Evolutionary conservation across 495 filamentous ascomycete species (phyloP), one percentile per base, ranked within the genome.

Genomic region (Jackrogersella multiformis): DNA sequence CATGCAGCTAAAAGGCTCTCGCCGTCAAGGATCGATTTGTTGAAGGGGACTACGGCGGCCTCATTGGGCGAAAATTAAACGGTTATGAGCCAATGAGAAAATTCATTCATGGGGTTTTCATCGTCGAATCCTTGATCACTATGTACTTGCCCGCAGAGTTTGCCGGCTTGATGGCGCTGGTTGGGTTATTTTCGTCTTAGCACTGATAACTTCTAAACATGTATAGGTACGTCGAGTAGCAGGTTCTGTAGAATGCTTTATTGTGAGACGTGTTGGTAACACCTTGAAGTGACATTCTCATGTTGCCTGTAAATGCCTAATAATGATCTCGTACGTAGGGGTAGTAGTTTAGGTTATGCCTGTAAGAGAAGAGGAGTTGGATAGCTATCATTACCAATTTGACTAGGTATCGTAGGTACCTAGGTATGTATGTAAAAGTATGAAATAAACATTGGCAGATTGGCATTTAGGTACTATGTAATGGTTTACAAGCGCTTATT

Each of bases 31-130:
- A 34, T 55, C 16, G 18, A 30, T 56, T 53, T 53, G 38, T 56
- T 26, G 45, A 30, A 53, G 44, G 24, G 9, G 20, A 16, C 6
- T 1, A 21, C 9, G 41, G 23, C 39, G 48, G 34, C 21, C 45
- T 63, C 54, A 71, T 71, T 71, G 68, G 68, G 36, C 21, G 13
- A 56, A 64, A 71, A 71, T 35, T 48, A 3, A 44, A 48, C n/a
- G 53, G 28, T 62, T 21, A 54, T 3, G 0, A 45, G 20, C 68
- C 68, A 71, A 71, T 71, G 26, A 70, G 39, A 70, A 70, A 70
- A 66, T 62, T 66, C 45, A 32, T 21, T 23, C 23, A 32, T 36
- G 13, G n/a, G 55, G n/a, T 32, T 56, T 68, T 69, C 59, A 45
- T 56, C 51, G 20, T 57, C 45, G 30, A 65, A 68, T 61, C 66